A percentile compares a stretch with the other conserved stretches of the same genome.
Evolutionary conservation across 768 basidiomycete species (phyloP).

Genomic region (Lentinus tigrinus): DNA sequence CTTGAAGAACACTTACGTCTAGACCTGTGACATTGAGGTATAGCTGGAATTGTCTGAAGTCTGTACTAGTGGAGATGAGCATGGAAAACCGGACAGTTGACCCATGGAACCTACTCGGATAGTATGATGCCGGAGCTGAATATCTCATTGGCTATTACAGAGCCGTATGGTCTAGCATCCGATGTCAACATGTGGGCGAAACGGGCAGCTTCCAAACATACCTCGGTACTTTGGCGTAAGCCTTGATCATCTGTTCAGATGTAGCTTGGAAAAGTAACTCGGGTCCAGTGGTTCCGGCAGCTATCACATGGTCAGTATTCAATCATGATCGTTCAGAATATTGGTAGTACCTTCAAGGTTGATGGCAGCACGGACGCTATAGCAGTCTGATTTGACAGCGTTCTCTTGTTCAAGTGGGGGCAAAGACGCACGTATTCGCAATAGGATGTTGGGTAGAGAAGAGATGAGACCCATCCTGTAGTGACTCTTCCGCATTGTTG

Average conservation of each 20-base stretch:
- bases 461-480: conserved; percentile 93
- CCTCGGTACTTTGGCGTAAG: conserved; percentile 84
- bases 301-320: conserved; percentile 34
- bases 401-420: not conserved
- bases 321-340: not conserved
- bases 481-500: conserved; percentile 91
- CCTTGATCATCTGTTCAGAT: conserved; percentile 90
- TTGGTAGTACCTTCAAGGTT: conserved; percentile 75
- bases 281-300: conserved; percentile 83
- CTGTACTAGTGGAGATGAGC: conserved; percentile 55
- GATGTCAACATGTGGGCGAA: not conserved
- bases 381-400: not conserved
- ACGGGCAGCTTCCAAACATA: conserved; percentile 19
- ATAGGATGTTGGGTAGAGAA: conserved; percentile 87
- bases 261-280: conserved; percentile 96
- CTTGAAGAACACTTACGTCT: conserved; percentile 54
- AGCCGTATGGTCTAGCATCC: conserved; percentile 70
- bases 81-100: not conserved
- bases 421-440: conserved; percentile 57
- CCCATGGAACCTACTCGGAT: conserved; percentile 64
- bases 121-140: conserved; percentile 89
- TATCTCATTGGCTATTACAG: conserved; percentile 86
- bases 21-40: conserved; percentile 90
- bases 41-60: conserved; percentile 91
- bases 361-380: conserved; percentile 78